These are phyloP conservation scores for Tuber magnatum DNA, from an alignment of 495 filamentous ascomycete genomes.

Conservation along the genomic window DNA sequence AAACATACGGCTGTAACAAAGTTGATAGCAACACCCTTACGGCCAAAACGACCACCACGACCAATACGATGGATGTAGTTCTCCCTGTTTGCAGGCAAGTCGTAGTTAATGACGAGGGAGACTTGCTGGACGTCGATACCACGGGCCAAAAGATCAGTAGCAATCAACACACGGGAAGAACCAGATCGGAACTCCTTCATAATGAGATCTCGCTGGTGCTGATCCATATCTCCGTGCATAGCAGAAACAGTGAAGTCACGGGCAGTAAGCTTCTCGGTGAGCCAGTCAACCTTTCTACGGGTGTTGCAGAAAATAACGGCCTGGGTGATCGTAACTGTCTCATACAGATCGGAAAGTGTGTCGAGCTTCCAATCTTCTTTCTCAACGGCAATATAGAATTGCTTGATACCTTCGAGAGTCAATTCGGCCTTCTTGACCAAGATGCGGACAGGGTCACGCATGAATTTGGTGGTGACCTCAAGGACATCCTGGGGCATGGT, in stretches of 20 bases:
- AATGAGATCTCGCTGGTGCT: conserved; percentile 92
- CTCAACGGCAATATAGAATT: conserved; percentile 99
- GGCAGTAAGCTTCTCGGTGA: conserved; percentile 95
- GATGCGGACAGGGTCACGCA: conserved; percentile 97
- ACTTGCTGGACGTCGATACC: conserved; percentile 99
- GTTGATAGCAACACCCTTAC: conserved; percentile 99
- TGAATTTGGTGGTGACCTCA: conserved; percentile 99
- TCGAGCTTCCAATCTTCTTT: conserved; percentile 99
- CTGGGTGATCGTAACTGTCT: conserved; percentile 98
- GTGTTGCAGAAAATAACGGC: conserved; percentile 99
- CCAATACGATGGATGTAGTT: conserved; percentile 99
- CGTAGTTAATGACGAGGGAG: conserved; percentile 99
- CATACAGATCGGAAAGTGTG: conserved; percentile 96
- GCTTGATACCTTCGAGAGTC: conserved; percentile 98
- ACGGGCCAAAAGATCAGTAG: conserved; percentile 92
- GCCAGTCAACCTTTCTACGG: conserved; percentile 98
- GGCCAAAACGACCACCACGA: conserved; percentile 96
- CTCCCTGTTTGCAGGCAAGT: conserved; percentile 95
- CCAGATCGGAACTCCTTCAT: conserved; percentile 99
- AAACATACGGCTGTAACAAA: conserved; percentile 72
- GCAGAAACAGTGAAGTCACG: conserved; percentile 98
- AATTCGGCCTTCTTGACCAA: conserved; percentile 99
- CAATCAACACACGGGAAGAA: conserved; percentile 94
- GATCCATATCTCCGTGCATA: conserved; percentile 99
- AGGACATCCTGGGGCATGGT: conserved; percentile 98